Base-by-base conservation (phyloP, 2,329 filamentous ascomycete species). In the Aspergillus transmontanensis region DNA sequence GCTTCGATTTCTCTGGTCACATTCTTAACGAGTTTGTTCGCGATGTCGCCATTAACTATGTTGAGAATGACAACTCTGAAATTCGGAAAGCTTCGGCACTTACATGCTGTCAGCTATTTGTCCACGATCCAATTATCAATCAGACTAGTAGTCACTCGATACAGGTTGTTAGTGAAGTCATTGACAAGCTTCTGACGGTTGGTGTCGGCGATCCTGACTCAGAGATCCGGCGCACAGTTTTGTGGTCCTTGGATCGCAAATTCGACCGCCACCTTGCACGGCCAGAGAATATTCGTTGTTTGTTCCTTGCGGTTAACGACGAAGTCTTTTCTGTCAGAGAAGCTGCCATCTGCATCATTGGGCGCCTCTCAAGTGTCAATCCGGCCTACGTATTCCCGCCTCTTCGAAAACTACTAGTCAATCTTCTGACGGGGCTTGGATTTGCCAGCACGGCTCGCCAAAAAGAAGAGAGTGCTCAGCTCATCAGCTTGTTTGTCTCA, bases 371-470 rank as follows among this genome's bases (percentile, higher is more conserved):
- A 0, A 87, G 88, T 58, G 90, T 93, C 68, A 99, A 99, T 68
- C 96, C 95, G 1, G 96, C 96, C 62, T 99, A 99, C 78, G 94
- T 99, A 69, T 96, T 99, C 72, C 95, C 96, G 1, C 96, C 95
- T 0, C 80, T 99, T 45, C 90, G 95, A 66, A 99, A 99, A 79
- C 91, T 96, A 6, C 87, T 99, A 30, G 94, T 99, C 63, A 96
- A 99, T 78, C 89, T 99, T 77, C 85, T 99, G 65, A 99, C 95
- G 0, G 94, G 97, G 72, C 90, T 99, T 26, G 94, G 97, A 71
- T 98, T 97, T 72, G 96, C 95, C 7, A 96, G 96, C 75, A 95
- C 94, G 58, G 87, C 94, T 9, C 88, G 93, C 54, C 96, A 94
- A 78, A 98, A 98, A 78, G 94, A 98, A 78, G 95, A 99, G 77